Evolutionary conservation across 2,329 filamentous ascomycete genomes (phyloP), one percentile per base, ranked within the genome.

Genomic region (Pezicula carpinea): DNA sequence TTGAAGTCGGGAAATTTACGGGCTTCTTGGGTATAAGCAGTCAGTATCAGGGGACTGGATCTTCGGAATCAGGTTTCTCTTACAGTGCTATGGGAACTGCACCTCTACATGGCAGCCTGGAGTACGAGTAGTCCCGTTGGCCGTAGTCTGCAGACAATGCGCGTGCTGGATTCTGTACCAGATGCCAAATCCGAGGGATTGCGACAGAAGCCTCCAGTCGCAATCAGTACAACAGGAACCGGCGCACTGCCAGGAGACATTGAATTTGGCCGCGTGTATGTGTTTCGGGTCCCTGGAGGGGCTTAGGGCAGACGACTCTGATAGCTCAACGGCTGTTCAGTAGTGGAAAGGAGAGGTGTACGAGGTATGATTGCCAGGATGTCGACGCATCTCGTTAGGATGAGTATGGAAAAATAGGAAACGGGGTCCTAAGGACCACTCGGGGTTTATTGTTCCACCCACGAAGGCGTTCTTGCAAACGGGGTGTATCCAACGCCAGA

Each of bases 91-190:
- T 44, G 18, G 4, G 46, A 44, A 44, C 39, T 39, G 48, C 43
- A 53, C 44, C 55, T 44, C 48, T 58, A 58, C 59, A 59, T 54
- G 46, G 50, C 49, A 54, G 43, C 52, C 48, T 52, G 49, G 53
- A 51, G 54, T 58, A 45, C 35, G 53, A 51, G 54, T 58, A 45
- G 33, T 29, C 26, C 26, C 8, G 26, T 29, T 29, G 26, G 8
- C 26, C 26, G 26, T 29, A 11, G 42, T 49, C 51, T 10, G 44
- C 36, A 15, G n/a, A 26, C 38, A 40, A 29, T 23, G 8, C 13
- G 26, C 26, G 26, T 8, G 26, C 26, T 29, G 13, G 10, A 13
- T 11, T 29, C 26, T 11, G 26, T 29, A 11, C 10, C 26, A 29
- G 26, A 29, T 10, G 26, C 26, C 8, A 29, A 13, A 29, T 8